Evolutionary conservation across 2,329 filamentous ascomycete genomes (phyloP), one percentile per base, ranked within the genome.

Genomic region (Epichloe hybrida): DNA sequence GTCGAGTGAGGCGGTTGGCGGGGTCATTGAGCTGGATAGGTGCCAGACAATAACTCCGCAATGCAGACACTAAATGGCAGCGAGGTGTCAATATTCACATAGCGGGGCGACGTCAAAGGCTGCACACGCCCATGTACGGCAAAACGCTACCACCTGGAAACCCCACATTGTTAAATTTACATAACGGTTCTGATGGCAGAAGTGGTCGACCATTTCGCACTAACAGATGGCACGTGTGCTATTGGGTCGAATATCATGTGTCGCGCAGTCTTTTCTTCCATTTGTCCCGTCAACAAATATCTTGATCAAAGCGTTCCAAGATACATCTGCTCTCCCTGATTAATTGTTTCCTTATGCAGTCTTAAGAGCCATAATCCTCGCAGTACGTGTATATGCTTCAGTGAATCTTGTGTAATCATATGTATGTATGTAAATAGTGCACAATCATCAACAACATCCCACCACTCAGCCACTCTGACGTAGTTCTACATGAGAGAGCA

Each of bases 401-500:
- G 40, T n/a, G 31, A 13, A 27, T 17, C 2, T 17, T 41, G 31
- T 41, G 46, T 23, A 48, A 15, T 17, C 13, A 23, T 41, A 20
- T 37, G 4, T 43, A 27, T 45, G 21, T 47, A 37, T 23, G n/a
- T 48, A 42, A 41, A 31, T 12, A 39, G 36, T 36, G 27, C 38
- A 17, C 39, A 27, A 36, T n/a, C 38, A 23, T 42, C 17, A 48
- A 27, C 41, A 21, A 12, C 41, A 21, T 34, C 5, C 23, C 20
- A 48, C 40, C 21, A 44, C 35, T 15, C 3, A 31, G 27, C 40
- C 20, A 13, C 20, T 44, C n/a, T 31, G 35, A 15, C 15, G n/a
- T 12, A 13, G 8, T 49, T 49, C 40, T 75, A 98, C 93, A 98
- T 97, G 59, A 96, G 66, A 51, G 67, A 61, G 67, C 93, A 97